Evolutionary conservation across 768 basidiomycete genomes (phyloP).

Genomic region (Auricularia heimuer): DNA sequence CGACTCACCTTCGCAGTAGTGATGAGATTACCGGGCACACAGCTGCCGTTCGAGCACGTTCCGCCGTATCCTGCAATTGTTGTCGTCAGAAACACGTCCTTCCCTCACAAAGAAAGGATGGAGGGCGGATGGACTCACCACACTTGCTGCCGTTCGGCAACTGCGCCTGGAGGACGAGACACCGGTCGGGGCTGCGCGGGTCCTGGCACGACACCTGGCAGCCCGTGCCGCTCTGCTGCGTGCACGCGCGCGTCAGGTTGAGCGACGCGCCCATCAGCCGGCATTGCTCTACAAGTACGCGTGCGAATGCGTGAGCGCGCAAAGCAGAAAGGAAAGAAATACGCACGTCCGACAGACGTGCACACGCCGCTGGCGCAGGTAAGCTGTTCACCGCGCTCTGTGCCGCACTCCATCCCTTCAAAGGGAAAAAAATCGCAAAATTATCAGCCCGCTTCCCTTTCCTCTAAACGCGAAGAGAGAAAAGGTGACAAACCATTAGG

Average conservation of each 20-base stretch:
- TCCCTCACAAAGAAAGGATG: not conserved
- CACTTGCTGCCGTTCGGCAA: conserved; percentile 80
- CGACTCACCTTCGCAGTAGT: conserved; percentile 48
- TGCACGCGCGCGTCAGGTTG: conserved; percentile 57
- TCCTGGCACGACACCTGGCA: conserved; percentile 79
- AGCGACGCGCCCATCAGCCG: conserved; percentile 61
- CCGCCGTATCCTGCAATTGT: conserved; percentile 52
- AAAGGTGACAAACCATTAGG: conserved; percentile 43
- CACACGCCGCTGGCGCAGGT: conserved; percentile 72
- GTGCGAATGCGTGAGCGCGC: conserved; percentile 4
- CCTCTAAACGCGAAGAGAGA: too few species aligned
- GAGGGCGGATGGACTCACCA: conserved; percentile 34
- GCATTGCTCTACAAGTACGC: conserved; percentile 54
- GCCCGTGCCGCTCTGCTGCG: conserved; percentile 46
- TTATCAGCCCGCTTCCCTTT: too few species aligned
- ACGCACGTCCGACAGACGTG: conserved; percentile 60
- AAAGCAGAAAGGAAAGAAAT: conserved; percentile 3
- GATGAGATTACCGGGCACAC: conserved; percentile 47
- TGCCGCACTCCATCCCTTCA: conserved; percentile 57
- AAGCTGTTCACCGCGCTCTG: conserved; percentile 30
- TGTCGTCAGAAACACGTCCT: too few species aligned
- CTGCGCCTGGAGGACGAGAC: conserved; percentile 57
- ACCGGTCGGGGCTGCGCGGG: conserved; percentile 48
- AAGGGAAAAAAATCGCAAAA: not conserved
- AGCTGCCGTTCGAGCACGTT: conserved; percentile 50